Conservation (phyloP, 768 basidiomycete species). For the Paxillus rubicundulus region DNA sequence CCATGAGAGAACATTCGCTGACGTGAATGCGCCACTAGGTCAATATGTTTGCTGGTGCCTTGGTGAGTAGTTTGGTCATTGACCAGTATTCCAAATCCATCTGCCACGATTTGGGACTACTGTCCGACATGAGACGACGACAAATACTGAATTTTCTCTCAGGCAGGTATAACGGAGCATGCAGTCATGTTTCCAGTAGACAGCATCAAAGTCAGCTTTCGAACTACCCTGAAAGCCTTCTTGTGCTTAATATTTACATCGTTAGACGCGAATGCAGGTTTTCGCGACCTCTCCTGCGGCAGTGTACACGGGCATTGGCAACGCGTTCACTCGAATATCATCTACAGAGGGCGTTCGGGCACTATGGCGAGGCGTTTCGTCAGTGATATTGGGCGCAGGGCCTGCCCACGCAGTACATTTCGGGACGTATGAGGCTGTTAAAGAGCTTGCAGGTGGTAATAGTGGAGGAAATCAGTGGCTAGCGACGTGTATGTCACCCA, state of each 20-base stretch:
- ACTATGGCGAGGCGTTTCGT: conserved; percentile 95
- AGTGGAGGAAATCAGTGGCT: conserved; percentile 72
- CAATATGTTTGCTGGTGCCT: conserved; percentile 95
- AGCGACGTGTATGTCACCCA: conserved; percentile 72
- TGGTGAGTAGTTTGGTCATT: conserved; percentile 58
- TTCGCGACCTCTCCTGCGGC: conserved; percentile 83
- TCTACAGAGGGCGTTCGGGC: conserved; percentile 90
- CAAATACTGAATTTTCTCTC: conserved; percentile 18
- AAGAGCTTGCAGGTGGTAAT: conserved; percentile 90
- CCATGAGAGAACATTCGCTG: conserved; percentile 13
- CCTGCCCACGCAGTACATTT: conserved; percentile 99
- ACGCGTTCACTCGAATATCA: conserved; percentile 89
- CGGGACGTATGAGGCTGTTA: conserved; percentile 91
- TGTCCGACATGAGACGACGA: background rate
- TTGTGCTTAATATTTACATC: conserved; percentile 2
- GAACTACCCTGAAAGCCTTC: background rate
- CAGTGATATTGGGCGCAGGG: conserved; percentile 93
- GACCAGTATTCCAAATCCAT: background rate
- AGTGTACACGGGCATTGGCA: conserved; percentile 85
- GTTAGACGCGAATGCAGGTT: conserved; percentile 98
- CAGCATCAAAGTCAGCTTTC: conserved; percentile 84
- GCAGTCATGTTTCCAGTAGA: conserved; percentile 98
- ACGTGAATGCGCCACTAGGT: conserved; percentile 48
- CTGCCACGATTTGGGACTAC: background rate
- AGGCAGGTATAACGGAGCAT: conserved; percentile 99